These are phyloP conservation scores for Raddia distichophylla DNA, from an alignment of 176 grass and related monocot species.

Conservation along the genomic window DNA sequence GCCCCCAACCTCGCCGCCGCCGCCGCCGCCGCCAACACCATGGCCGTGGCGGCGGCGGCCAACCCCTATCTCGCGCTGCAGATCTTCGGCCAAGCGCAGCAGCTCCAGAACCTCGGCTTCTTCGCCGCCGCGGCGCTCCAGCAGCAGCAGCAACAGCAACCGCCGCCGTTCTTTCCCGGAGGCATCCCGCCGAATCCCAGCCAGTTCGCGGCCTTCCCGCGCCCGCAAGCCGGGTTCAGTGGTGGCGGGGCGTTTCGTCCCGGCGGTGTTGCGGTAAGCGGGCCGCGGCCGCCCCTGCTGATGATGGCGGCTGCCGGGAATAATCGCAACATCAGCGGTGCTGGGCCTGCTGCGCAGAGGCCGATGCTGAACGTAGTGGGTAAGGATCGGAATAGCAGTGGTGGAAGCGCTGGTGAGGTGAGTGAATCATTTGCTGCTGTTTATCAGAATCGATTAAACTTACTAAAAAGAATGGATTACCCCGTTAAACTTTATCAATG, in stretches of 20 bases:
- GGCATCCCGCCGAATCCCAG: conserved; percentile 49
- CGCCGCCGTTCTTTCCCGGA: conserved; percentile 36
- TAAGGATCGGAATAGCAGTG: conserved; percentile 24
- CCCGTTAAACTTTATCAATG: no score
- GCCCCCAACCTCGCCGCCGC: conserved; percentile 42
- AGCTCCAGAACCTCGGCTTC: conserved; percentile 58
- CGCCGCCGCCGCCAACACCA: conserved; percentile 49
- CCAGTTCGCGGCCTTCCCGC: conserved; percentile 39
- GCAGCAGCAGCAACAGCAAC: conserved; percentile 40
- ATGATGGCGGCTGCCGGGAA: conserved; percentile 36
- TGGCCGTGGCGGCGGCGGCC: conserved; percentile 45
- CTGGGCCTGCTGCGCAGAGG: background rate
- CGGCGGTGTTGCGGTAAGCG: conserved; percentile 14
- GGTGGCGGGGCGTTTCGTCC: conserved; percentile 38
- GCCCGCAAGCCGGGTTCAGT: conserved; percentile 15
- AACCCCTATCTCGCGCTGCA: conserved; percentile 60
- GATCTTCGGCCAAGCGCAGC: conserved; percentile 58
- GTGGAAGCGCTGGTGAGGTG: conserved; percentile 32
- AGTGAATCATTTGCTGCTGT: conserved; percentile 33
- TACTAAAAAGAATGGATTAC: no score
- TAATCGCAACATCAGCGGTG: background rate
- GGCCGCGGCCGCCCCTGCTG: conserved; percentile 19
- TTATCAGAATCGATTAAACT: background rate
- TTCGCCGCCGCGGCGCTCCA: conserved; percentile 48
- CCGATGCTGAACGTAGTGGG: background rate